These are phyloP conservation scores for Penicillium fuscoglaucum DNA, from an alignment of 2,329 filamentous ascomycete species.

Conservation along the genomic window DNA sequence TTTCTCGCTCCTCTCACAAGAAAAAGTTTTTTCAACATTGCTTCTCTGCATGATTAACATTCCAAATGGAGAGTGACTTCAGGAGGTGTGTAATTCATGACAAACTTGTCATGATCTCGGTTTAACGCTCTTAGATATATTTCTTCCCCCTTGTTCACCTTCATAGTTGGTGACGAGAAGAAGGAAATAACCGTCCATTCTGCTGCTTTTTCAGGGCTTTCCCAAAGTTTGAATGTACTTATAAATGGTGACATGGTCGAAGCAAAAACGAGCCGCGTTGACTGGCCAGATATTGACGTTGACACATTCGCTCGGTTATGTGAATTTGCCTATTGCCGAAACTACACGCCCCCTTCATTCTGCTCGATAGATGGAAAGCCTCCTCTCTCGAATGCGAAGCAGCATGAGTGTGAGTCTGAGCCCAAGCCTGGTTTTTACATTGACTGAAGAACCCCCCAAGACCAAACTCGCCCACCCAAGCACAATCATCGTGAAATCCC, in stretches of 20 bases:
- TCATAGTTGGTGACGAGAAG: not conserved
- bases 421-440: not conserved
- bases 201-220: not conserved
- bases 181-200: not conserved
- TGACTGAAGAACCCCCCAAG: too few relatives aligned
- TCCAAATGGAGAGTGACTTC: not conserved
- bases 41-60: not conserved
- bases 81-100: not conserved
- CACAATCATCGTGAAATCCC: not conserved
- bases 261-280: not conserved
- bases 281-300: constrained; percentile 2
- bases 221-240: not conserved
- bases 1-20: too few relatives aligned
- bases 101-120: too few relatives aligned
- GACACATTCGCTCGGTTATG: constrained; percentile 4
- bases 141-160: constrained; percentile 2
- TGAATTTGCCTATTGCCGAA: not conserved
- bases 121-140: not conserved
- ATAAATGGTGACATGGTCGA: not conserved
- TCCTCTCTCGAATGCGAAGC: not conserved
- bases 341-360: not conserved
- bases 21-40: not conserved
- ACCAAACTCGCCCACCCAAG: too few relatives aligned
- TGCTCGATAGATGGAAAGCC: not conserved
- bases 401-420: not conserved